These are phyloP conservation scores for Pythium vanterpoolii DNA, from an alignment of 352 stramenopile genomes.

Conservation along the genomic window DNA sequence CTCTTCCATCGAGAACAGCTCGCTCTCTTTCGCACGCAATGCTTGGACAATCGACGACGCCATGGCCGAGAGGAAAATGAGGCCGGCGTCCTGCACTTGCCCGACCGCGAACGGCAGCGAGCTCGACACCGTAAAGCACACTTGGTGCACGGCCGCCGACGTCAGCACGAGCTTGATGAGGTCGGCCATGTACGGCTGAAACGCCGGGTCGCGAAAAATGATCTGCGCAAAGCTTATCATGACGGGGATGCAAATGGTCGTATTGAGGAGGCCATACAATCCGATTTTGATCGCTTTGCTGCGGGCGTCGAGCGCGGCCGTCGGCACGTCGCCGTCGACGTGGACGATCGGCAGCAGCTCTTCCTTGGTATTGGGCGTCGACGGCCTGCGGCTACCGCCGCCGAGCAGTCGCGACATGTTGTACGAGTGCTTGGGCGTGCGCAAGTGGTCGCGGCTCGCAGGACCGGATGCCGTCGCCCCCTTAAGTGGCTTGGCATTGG, in stretches of 20 bases:
- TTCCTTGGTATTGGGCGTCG: slow-evolving; percentile 1
- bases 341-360: slow-evolving; percentile 25
- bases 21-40: slow-evolving; percentile 57
- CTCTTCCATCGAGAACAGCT: slow-evolving; percentile 68
- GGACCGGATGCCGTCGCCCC: background rate
- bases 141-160: slow-evolving; percentile 76
- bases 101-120: slow-evolving; percentile 96
- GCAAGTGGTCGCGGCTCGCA: slow-evolving; percentile 3
- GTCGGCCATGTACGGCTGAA: slow-evolving; percentile 89
- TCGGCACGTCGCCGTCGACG: slow-evolving; percentile 6
- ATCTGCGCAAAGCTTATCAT: slow-evolving; percentile 94
- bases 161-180: slow-evolving; percentile 94
- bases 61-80: slow-evolving; percentile 99
- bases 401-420: slow-evolving; percentile 12
- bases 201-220: slow-evolving; percentile 93
- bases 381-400: background rate
- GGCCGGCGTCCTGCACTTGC: slow-evolving; percentile 97
- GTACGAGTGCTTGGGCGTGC: slow-evolving; percentile 28
- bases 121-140: slow-evolving; percentile 87
- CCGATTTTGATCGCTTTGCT: slow-evolving; percentile 54
- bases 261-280: slow-evolving; percentile 91
- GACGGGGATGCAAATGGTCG: slow-evolving; percentile 91
- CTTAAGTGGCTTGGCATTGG: background rate
- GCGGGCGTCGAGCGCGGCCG: background rate
- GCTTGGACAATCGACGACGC: slow-evolving; percentile 85